Conservation (phyloP, 2,329 filamentous ascomycete species). For the Penicillium griseofulvum region DNA sequence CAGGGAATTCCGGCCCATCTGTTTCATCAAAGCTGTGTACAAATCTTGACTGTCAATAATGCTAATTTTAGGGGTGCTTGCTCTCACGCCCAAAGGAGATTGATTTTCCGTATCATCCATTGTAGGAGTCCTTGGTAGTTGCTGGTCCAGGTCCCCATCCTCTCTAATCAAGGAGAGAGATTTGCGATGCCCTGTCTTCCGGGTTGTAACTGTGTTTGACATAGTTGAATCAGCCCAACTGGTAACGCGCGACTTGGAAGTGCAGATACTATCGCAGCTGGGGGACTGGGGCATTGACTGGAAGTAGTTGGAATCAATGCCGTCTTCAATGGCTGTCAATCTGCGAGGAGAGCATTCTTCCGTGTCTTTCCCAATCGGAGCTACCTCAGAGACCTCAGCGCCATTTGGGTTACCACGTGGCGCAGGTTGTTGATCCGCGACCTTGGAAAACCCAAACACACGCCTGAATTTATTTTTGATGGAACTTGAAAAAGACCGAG, state of each 20-base stretch:
- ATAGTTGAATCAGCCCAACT: conserved; percentile 50
- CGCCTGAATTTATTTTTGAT: conserved; percentile 44
- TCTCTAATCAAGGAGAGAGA: conserved; percentile 47
- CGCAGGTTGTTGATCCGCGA: conserved; percentile 6
- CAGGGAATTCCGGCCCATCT: conserved; percentile 31
- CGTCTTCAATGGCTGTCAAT: background rate
- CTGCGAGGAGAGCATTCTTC: background rate
- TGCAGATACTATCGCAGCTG: conserved; percentile 36
- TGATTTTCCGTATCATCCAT: background rate
- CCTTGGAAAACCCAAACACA: conserved; percentile 38
- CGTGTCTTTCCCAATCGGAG: background rate
- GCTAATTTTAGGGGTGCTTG: conserved; percentile 18
- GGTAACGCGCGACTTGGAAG: conserved; percentile 45
- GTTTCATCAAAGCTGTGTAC: conserved; percentile 45
- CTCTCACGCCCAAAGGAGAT: conserved; percentile 16
- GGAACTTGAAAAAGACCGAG: conserved; percentile 41
- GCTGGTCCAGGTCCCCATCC: conserved; percentile 30
- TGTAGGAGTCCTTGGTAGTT: conserved; percentile 3
- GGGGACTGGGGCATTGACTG: conserved; percentile 25
- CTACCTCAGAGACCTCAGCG: background rate
- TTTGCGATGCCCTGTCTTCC: conserved; percentile 34
- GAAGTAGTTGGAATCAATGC: conserved; percentile 6
- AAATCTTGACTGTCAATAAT: conserved; percentile 40
- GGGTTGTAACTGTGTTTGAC: conserved; percentile 40
- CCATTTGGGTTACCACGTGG: background rate